Evolutionary conservation across 2,329 filamentous ascomycete genomes (phyloP).

Genomic region (Ophiostoma montium): DNA sequence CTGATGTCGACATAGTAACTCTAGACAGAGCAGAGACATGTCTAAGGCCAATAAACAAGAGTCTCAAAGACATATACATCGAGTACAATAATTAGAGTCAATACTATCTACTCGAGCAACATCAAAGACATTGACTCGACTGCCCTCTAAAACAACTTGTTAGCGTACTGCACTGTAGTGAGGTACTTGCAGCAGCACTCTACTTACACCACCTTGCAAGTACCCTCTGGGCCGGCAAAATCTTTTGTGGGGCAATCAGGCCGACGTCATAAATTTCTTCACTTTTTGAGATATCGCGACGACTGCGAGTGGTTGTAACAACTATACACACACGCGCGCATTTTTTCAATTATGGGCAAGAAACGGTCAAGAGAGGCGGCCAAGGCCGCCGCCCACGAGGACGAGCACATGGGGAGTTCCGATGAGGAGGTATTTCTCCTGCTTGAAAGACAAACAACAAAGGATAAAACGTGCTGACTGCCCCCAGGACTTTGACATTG

Average conservation of each 20-base stretch:
- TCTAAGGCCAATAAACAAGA: too few species aligned
- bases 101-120: too few species aligned
- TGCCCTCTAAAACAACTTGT: too few species aligned
- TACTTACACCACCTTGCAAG: background rate
- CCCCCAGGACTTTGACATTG: constrained; percentile 77
- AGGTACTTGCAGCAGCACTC: background rate
- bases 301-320: background rate
- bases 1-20: too few species aligned
- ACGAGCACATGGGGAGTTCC: constrained; percentile 29
- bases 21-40: too few species aligned
- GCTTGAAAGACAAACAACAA: background rate
- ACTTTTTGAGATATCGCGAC: background rate
- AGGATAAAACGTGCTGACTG: too few species aligned
- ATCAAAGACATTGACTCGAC: too few species aligned
- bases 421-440: constrained; percentile 28
- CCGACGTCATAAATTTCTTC: constrained; percentile 10
- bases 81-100: too few species aligned
- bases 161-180: too few species aligned
- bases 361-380: constrained; percentile 24
- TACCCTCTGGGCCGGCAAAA: background rate
- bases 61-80: too few species aligned
- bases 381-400: constrained; percentile 15
- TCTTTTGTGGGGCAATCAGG: constrained; percentile 6
- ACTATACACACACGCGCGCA: background rate
- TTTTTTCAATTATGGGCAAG: constrained; percentile 19